These are phyloP conservation scores for Lolium multiflorum DNA, from an alignment of 176 grass and related monocot species.

Conservation along the genomic window DNA sequence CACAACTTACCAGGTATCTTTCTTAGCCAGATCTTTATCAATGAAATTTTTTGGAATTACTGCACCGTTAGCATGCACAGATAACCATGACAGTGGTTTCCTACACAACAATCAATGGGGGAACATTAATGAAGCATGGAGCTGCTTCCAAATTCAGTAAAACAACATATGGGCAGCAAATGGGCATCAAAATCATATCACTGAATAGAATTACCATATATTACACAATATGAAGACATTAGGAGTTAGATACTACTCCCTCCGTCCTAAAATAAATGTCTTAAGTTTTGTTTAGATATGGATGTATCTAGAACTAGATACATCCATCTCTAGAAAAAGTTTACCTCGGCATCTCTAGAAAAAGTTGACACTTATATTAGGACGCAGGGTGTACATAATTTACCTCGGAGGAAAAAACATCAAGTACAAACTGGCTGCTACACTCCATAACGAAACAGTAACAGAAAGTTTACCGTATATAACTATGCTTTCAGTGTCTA, in stretches of 20 bases:
- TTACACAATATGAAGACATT: background rate
- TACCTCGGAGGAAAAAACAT: background rate
- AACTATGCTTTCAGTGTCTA: too few relatives aligned
- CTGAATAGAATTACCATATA: background rate
- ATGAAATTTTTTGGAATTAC: conserved; percentile 64
- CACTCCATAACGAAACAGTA: background rate
- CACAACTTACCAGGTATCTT: conserved; percentile 67
- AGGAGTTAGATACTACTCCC: background rate
- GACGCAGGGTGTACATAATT: background rate
- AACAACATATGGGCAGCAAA: background rate
- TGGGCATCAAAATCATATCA: background rate
- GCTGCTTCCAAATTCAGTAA: conserved; percentile 11
- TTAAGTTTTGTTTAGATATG: too few relatives aligned
- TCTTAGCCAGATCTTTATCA: conserved; percentile 74
- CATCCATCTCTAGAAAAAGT: too few relatives aligned
- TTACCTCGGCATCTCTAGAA: too few relatives aligned
- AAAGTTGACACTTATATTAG: too few relatives aligned
- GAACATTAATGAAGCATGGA: conserved; percentile 9
- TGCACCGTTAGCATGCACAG: conserved; percentile 80
- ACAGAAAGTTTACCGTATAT: too few relatives aligned
- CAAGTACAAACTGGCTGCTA: background rate
- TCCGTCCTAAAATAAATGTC: too few relatives aligned
- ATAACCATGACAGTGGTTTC: conserved; percentile 86
- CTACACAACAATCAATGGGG: conserved; percentile 45
- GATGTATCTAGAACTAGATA: too few relatives aligned